Percentiles rank a stretch among this genome's conserved stretches.
These are phyloP conservation scores for Hemileccinum impolitum DNA, from an alignment of 768 basidiomycete species.

Conservation along the genomic window DNA sequence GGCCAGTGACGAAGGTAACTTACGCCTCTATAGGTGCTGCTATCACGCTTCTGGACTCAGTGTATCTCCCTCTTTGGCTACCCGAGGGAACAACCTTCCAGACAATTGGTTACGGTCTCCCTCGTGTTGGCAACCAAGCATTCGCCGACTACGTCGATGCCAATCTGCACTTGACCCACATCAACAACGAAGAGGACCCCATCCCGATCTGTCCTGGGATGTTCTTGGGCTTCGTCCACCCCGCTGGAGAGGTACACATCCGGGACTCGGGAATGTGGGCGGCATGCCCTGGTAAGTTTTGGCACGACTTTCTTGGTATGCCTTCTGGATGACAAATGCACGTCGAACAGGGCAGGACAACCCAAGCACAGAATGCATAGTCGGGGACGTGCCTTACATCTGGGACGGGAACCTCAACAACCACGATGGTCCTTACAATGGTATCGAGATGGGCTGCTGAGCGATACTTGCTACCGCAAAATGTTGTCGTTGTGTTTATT, in stretches of 20 bases:
- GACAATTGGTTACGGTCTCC: constrained; percentile 35
- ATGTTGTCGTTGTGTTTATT: no score
- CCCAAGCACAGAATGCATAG: constrained; percentile 32
- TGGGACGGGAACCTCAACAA: constrained; percentile 39
- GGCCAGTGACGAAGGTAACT: neutral
- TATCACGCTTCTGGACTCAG: constrained; percentile 36
- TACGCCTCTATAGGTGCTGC: constrained; percentile 29
- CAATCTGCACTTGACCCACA: constrained; percentile 43
- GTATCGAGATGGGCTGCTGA: constrained; percentile 26
- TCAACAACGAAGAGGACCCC: constrained; percentile 49
- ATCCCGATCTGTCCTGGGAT: constrained; percentile 34
- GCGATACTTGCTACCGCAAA: neutral
- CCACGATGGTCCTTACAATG: constrained; percentile 44
- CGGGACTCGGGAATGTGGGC: constrained; percentile 48
- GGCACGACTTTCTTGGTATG: neutral
- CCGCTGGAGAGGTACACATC: constrained; percentile 43
- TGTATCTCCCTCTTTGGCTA: constrained; percentile 39
- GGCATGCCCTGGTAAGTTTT: constrained; percentile 44
- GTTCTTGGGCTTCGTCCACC: constrained; percentile 40
- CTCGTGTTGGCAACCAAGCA: constrained; percentile 51
- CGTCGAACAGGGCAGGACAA: constrained; percentile 52
- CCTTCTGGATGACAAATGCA: neutral
- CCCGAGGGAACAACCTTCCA: constrained; percentile 31
- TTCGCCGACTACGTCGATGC: constrained; percentile 58
- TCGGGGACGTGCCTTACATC: constrained; percentile 35